A percentile compares a stretch with the other conserved stretches of the same genome.
Conservation (phyloP, 257 asterid species). For the Primulina eburnea region DNA sequence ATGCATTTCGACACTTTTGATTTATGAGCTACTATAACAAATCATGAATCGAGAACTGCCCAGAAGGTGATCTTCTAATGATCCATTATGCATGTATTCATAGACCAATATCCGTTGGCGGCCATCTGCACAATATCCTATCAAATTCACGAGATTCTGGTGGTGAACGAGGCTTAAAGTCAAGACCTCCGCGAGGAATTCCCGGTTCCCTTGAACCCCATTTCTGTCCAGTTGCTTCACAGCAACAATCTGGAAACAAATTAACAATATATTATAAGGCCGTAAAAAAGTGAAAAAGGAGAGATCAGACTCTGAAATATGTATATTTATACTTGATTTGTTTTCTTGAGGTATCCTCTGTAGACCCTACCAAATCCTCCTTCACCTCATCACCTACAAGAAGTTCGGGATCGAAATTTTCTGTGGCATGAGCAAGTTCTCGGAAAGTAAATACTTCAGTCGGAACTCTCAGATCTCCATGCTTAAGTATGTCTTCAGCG, state of each 20-base stretch:
- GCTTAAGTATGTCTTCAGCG: slow-evolving; percentile 45
- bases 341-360: slow-evolving; percentile 66
- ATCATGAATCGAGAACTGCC: slow-evolving; percentile 32
- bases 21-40: background rate
- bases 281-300: background rate
- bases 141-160: slow-evolving; percentile 68
- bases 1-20: too few species aligned
- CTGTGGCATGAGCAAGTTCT: slow-evolving; percentile 72
- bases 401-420: slow-evolving; percentile 72
- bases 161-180: slow-evolving; percentile 68
- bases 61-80: slow-evolving; percentile 70
- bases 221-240: slow-evolving; percentile 56
- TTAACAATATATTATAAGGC: background rate
- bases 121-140: slow-evolving; percentile 91
- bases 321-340: slow-evolving; percentile 46
- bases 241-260: slow-evolving; percentile 41
- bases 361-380: slow-evolving; percentile 94
- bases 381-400: slow-evolving; percentile 81
- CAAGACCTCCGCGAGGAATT: slow-evolving; percentile 67
- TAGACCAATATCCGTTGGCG: slow-evolving; percentile 75
- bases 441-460: slow-evolving; percentile 79
- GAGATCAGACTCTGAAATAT: background rate
- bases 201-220: slow-evolving; percentile 45
- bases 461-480: slow-evolving; percentile 44
- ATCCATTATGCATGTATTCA: slow-evolving; percentile 64